These are phyloP conservation scores for Hymenoscyphus infarciens DNA, from an alignment of 2,329 filamentous ascomycete species.

Conservation along the genomic window DNA sequence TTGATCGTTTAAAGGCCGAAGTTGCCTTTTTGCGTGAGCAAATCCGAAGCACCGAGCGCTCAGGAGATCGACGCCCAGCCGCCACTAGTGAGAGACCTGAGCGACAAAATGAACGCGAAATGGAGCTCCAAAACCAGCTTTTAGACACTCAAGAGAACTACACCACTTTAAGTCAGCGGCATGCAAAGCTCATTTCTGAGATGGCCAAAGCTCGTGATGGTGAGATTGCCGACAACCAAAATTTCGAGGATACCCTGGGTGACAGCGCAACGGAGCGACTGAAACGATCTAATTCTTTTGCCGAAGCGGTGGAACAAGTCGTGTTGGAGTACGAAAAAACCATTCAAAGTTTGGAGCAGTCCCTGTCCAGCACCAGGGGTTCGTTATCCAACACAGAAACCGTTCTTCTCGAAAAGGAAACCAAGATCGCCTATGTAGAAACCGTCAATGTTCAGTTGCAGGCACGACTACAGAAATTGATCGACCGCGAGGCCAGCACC, in stretches of 20 bases:
- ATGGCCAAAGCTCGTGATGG: conserved; percentile 81
- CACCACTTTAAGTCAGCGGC: conserved; percentile 81
- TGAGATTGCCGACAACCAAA: conserved; percentile 56
- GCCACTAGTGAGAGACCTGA: conserved; percentile 68
- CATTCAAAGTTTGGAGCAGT: conserved; percentile 88
- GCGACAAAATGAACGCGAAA: conserved; percentile 77
- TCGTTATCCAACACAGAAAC: conserved; percentile 84
- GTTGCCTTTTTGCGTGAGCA: conserved; percentile 92
- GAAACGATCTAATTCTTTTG: conserved; percentile 93
- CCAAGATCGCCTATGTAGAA: conserved; percentile 87
- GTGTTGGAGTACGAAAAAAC: conserved; percentile 98
- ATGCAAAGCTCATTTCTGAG: conserved; percentile 93
- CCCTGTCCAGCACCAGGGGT: conserved; percentile 80
- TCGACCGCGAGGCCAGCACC: conserved; percentile 87
- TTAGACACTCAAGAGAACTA: conserved; percentile 95
- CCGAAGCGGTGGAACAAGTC: conserved; percentile 91
- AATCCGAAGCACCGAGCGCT: conserved; percentile 77
- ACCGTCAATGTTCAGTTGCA: conserved; percentile 90
- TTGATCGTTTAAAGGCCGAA: conserved; percentile 90
- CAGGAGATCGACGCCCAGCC: conserved; percentile 48
- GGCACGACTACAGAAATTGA: conserved; percentile 82
- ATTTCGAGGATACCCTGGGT: conserved; percentile 59
- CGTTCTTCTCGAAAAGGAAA: conserved; percentile 84
- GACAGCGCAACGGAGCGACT: conserved; percentile 82
- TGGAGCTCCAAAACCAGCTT: conserved; percentile 89